A percentile compares a stretch with the other conserved stretches of the same genome.
Evolutionary conservation across 2,329 filamentous ascomycete species (phyloP).

Genomic region (Xylaria sp.): DNA sequence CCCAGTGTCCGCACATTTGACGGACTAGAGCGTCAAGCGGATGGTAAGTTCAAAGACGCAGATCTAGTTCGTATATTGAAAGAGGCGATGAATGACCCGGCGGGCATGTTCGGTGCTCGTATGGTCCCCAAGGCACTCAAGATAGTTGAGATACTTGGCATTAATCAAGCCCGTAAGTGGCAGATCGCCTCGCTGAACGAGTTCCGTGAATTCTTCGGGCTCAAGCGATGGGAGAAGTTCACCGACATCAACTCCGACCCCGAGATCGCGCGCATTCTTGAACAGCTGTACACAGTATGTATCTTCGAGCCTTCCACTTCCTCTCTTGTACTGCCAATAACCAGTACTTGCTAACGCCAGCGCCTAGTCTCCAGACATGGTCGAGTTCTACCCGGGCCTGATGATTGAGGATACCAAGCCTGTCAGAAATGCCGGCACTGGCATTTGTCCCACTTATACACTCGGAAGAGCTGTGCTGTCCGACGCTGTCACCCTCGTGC

Average conservation of each 20-base stretch:
- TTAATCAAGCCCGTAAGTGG: slow-evolving; percentile 71
- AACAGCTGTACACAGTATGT: slow-evolving; percentile 64
- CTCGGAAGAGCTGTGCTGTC: slow-evolving; percentile 67
- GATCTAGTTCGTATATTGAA: slow-evolving; percentile 68
- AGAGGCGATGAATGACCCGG: slow-evolving; percentile 69
- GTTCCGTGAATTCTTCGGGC: slow-evolving; percentile 71
- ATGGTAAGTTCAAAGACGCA: slow-evolving; percentile 67
- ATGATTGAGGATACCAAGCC: slow-evolving; percentile 69
- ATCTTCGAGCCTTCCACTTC: neutral
- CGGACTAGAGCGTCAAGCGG: slow-evolving; percentile 57
- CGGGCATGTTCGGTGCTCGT: slow-evolving; percentile 68
- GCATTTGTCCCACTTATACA: slow-evolving; percentile 64
- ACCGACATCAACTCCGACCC: slow-evolving; percentile 68
- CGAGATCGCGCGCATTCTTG: slow-evolving; percentile 65
- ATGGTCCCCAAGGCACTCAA: slow-evolving; percentile 69
- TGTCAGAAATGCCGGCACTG: slow-evolving; percentile 61
- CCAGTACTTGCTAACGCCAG: neutral
- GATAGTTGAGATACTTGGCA: slow-evolving; percentile 71
- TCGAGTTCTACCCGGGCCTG: slow-evolving; percentile 77
- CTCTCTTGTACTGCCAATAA: neutral
- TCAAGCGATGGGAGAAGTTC: slow-evolving; percentile 67
- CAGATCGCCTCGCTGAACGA: slow-evolving; percentile 71
- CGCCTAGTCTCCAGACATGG: slow-evolving; percentile 65
- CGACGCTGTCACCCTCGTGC: slow-evolving; percentile 69
- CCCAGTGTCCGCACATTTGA: slow-evolving; percentile 62